Percentiles rank a stretch among this genome's conserved stretches.
Evolutionary conservation across 108 stramenopile genomes (phyloP).

Genomic region (Cyclotella cryptica): DNA sequence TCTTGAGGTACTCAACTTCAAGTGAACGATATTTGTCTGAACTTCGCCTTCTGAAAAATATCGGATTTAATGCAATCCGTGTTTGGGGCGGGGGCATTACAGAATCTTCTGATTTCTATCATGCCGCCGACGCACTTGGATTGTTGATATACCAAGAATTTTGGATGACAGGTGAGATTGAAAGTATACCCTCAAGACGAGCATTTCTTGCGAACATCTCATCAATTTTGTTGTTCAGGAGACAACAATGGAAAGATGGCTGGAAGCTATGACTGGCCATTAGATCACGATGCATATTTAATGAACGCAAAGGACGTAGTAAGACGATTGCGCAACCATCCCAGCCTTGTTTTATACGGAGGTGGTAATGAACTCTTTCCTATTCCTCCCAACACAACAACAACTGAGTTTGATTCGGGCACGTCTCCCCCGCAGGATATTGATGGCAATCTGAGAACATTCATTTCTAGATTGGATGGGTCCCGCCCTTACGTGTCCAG

Average conservation of each 20-base stretch:
- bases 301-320: slow-evolving; percentile 45
- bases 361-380: slow-evolving; percentile 64
- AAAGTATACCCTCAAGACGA: not conserved
- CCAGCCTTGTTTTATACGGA: slow-evolving; percentile 50
- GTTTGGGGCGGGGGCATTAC: slow-evolving; percentile 85
- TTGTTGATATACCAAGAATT: slow-evolving; percentile 76
- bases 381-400: not conserved
- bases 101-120: slow-evolving; percentile 66
- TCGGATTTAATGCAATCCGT: slow-evolving; percentile 65
- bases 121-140: slow-evolving; percentile 71
- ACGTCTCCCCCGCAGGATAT: slow-evolving; percentile 38
- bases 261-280: slow-evolving; percentile 57
- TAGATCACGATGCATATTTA: slow-evolving; percentile 48
- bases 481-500: slow-evolving; percentile 42
- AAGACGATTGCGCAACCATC: slow-evolving; percentile 48
- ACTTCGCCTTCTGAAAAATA: slow-evolving; percentile 34
- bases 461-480: slow-evolving; percentile 37
- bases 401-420: slow-evolving; percentile 1
- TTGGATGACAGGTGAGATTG: slow-evolving; percentile 56
- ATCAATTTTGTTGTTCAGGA: slow-evolving; percentile 15
- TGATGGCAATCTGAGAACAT: slow-evolving; percentile 11
- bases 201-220: not conserved
- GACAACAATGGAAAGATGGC: slow-evolving; percentile 71
- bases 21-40: slow-evolving; percentile 47
- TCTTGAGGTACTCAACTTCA: slow-evolving; percentile 46